phyloP scores from a whole-genome alignment of 306 rosid species.

The Dalbergia cochinchinensis region DNA sequence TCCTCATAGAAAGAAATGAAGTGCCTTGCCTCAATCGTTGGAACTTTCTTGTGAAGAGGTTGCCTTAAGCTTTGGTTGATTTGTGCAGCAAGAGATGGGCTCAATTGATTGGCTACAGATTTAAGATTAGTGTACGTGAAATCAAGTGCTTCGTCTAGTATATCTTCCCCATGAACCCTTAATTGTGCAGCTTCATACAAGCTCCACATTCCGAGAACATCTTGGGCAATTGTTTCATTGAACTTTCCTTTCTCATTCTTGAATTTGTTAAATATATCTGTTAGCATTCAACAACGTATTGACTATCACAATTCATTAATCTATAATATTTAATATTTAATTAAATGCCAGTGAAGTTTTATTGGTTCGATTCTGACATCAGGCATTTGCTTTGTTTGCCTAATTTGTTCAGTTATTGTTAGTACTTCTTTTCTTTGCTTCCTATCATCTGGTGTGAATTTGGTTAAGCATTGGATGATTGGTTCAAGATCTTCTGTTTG shows the following conservation, averaged over 20 bases:
- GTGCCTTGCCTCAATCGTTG: constrained; percentile 10
- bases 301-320: background rate
- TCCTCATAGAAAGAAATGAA: background rate
- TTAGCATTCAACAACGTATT: background rate
- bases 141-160: constrained; percentile 31
- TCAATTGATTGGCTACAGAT: too few species aligned
- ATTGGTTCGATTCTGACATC: too few species aligned
- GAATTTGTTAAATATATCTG: constrained; percentile 39
- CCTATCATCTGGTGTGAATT: too few species aligned
- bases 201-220: constrained; percentile 25
- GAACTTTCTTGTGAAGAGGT: constrained; percentile 6
- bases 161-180: constrained; percentile 20
- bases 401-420: too few species aligned
- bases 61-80: background rate
- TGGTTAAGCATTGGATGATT: too few species aligned
- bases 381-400: too few species aligned
- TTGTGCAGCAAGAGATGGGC: background rate
- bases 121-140: constrained; percentile 31
- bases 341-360: background rate
- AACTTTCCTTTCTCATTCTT: constrained; percentile 36
- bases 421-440: too few species aligned
- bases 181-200: constrained; percentile 47
- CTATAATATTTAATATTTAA: background rate
- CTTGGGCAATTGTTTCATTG: background rate
- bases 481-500: too few species aligned